Evolutionary conservation across 768 basidiomycete species (phyloP), one percentile per base, ranked within the genome.

Genomic region (Guyanaporus albipodus): DNA sequence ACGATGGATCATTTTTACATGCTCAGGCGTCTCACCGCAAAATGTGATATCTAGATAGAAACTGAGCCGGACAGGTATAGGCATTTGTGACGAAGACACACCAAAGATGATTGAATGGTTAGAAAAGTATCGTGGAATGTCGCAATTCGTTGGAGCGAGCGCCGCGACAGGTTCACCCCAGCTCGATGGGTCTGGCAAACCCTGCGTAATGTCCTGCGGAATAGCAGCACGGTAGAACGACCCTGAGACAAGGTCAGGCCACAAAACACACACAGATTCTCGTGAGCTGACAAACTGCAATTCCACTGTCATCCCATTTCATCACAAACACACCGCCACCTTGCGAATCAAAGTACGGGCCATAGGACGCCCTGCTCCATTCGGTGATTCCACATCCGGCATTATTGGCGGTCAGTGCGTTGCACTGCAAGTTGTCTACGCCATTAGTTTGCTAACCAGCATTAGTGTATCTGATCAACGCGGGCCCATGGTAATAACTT

Each of bases 251-350:
- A 49, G 40, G 38, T 55, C 19, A 57, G 36, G 11, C 32, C 47
- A 33, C 7, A 18, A 21, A 9, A 32, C 38, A 29, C 18, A 46
- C 2, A 27, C 8, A 42, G 28, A 39, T 14, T 14, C 22, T 21
- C 10, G 34, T 21, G 14, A 29, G 2, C 87, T 62, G 50, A 90
- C 87, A 90, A 52, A 88, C 76, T 32, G 81, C 77, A 46, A 91
- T 88, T 2, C 82, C 81, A 49, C 72, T 74, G 48, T 81, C 77
- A 58, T 91, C 87, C 91, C 91, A 93, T 56, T 86, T 85, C 87
- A 91, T 90, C 1, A 82, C 89, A 61, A 89, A 92, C 3, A 91
- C 82, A 4, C 91, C 91, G 5, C 91, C 91, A 9, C 85, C 79
- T 58, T 79, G 80, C 1, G 75, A 74, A 50, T 92, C 91, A 60